Evolutionary conservation across 192 early-diverging fungal species (phyloP).

Genomic region (Backusella mclennaniae): DNA sequence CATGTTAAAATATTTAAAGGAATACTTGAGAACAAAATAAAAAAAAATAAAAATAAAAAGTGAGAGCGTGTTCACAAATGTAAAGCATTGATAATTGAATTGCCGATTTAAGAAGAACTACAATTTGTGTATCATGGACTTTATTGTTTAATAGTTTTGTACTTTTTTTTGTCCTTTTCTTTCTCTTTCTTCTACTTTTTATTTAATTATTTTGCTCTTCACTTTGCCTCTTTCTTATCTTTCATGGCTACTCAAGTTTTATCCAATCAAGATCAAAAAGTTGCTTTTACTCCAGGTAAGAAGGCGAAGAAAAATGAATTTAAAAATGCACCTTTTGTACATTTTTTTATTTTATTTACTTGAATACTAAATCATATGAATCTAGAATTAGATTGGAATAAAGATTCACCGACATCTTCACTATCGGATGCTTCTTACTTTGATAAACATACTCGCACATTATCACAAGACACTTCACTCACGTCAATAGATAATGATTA

Average conservation of each 20-base stretch:
- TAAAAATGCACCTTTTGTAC: background rate
- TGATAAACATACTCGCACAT: background rate
- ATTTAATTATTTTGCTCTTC: background rate
- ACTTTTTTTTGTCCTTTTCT: background rate
- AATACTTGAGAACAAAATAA: background rate
- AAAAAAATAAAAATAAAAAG: background rate
- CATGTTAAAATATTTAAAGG: background rate
- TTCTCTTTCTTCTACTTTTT: background rate
- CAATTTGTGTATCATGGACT: background rate
- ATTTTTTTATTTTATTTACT: too few relatives aligned
- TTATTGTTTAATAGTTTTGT: background rate
- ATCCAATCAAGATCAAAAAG: background rate
- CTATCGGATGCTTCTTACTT: background rate
- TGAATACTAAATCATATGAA: background rate
- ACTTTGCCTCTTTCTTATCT: background rate
- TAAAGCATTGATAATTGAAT: background rate
- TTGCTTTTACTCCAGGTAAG: background rate
- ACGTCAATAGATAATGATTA: background rate
- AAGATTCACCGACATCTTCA: conserved; percentile 4
- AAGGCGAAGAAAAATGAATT: background rate
- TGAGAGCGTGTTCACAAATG: background rate
- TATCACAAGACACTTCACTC: background rate
- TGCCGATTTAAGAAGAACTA: background rate
- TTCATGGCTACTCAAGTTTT: background rate
- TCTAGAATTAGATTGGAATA: conserved; percentile 1